Conservation (phyloP, 495 filamentous ascomycete species). For the Pyrenula aspistea region DNA sequence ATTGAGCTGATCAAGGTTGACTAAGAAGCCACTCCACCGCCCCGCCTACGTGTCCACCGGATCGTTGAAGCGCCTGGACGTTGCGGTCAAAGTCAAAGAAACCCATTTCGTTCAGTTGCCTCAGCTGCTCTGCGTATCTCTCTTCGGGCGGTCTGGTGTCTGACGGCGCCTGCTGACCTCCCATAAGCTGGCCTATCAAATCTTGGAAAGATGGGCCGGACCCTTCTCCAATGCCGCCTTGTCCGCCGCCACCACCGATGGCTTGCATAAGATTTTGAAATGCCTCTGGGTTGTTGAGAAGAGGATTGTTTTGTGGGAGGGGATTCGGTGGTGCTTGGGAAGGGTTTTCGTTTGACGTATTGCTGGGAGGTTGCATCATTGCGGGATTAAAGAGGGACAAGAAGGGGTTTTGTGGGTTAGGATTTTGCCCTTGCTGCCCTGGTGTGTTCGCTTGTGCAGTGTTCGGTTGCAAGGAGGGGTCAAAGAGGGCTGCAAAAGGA, state of each 20-base stretch:
- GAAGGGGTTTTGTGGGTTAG: constrained; percentile 38
- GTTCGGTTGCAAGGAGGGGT: constrained; percentile 16
- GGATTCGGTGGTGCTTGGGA: constrained; percentile 27
- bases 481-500: constrained; percentile 64
- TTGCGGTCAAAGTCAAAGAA: constrained; percentile 96
- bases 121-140: constrained; percentile 76
- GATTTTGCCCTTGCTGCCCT: constrained; percentile 14
- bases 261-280: constrained; percentile 35
- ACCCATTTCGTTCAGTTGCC: constrained; percentile 97
- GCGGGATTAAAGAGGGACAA: constrained; percentile 35
- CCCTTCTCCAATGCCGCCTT: constrained; percentile 16
- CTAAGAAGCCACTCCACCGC: constrained; percentile 67
- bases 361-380: constrained; percentile 11
- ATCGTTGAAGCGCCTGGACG: constrained; percentile 73
- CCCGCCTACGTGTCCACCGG: constrained; percentile 90
- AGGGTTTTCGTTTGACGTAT: constrained; percentile 12
- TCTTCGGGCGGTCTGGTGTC: constrained; percentile 91
- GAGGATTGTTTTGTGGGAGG: constrained; percentile 27
- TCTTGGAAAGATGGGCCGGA: constrained; percentile 18
- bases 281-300: constrained; percentile 35
- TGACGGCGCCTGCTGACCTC: constrained; percentile 23
- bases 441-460: neutral
- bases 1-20: constrained; percentile 17
- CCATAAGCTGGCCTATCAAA: constrained; percentile 14
- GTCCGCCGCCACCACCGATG: constrained; percentile 24